Evolutionary conservation across 1,139 yeast genomes (phyloP), one percentile per base, ranked within the genome.

Genomic region (Kodamaea fungicola): DNA sequence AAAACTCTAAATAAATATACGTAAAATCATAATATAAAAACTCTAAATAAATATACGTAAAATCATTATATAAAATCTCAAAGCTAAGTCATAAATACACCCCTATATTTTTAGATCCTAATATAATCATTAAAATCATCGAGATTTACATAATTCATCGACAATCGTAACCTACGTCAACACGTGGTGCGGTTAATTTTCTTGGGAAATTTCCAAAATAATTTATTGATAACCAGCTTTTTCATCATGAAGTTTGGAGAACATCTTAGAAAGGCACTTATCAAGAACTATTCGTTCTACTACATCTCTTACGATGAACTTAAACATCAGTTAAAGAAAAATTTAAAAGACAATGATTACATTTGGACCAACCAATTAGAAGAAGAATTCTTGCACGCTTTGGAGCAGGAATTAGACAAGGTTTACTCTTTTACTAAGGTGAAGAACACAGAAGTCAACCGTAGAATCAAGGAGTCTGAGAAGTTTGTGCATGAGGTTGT

Each of bases 271-370:
- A 78, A 80, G 47, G 80, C 88, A 24, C 76, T 84, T 45, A 83
- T 83, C 56, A 79, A 83, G 57, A 95, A 88, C 64, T 90, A 89
- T 64, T 80, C 85, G 49, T 89, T 83, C 68, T 90, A 90, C 64
- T 90, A 90, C 59, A 83, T 90, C 49, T 74, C 89, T 35, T 90
- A 90, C 53, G 96, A 89, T 64, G 96, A 88, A 57, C 74, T 90
- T 58, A 90, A 90, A 62, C 80, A 83, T 50, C 83, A 80, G 46
- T 63, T 90, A 53, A 85, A 87, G 52, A 78, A 78, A 50, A 83
- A 83, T 12, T 66, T 86, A 45, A 66, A 71, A 49, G 69, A 64
- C 41, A 76, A 78, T 45, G 72, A 73, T 38, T 64, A 66, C 39
- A 51, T 58, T 32, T 90, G 97, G 97, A 71, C 78, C 38, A 80